Conservation (phyloP, 179 eudicot species). For the Patellifolia procumbens region DNA sequence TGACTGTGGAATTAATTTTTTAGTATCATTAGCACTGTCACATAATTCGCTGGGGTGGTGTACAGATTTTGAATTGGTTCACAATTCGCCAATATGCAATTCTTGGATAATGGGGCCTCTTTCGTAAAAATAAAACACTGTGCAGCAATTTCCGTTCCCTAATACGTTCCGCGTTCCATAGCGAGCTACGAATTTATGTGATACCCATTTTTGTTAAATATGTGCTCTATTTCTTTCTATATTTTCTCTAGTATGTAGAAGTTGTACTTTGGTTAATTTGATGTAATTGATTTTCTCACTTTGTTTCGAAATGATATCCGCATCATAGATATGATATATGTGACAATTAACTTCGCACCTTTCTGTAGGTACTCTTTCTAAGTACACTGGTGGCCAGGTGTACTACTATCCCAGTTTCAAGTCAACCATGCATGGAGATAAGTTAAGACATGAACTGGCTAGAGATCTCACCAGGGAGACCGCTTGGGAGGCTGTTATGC, state of each 20-base stretch:
- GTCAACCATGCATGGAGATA: constrained; percentile 64
- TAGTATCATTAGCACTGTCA: not conserved
- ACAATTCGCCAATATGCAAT: no score
- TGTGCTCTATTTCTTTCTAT: not conserved
- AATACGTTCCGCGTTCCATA: no score
- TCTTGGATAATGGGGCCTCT: no score
- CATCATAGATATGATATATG: not conserved
- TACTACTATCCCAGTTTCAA: constrained; percentile 85
- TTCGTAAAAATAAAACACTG: no score
- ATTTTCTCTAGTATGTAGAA: not conserved
- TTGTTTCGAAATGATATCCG: not conserved
- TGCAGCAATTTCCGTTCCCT: no score
- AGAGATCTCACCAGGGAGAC: constrained; percentile 98
- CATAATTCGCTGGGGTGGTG: no score
- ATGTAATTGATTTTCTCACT: not conserved
- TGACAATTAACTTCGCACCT: not conserved
- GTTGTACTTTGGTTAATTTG: constrained; percentile 4
- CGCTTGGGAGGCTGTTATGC: constrained; percentile 99
- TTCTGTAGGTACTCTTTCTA: constrained; percentile 76
- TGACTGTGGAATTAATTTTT: not conserved
- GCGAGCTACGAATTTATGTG: no score
- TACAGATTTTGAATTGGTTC: no score
- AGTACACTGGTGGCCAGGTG: constrained; percentile 97
- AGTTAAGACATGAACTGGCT: constrained; percentile 79
- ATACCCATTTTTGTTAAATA: no score